These are phyloP conservation scores for Aspergillus neoniger DNA, from an alignment of 2,329 filamentous ascomycete genomes.

Conservation along the genomic window DNA sequence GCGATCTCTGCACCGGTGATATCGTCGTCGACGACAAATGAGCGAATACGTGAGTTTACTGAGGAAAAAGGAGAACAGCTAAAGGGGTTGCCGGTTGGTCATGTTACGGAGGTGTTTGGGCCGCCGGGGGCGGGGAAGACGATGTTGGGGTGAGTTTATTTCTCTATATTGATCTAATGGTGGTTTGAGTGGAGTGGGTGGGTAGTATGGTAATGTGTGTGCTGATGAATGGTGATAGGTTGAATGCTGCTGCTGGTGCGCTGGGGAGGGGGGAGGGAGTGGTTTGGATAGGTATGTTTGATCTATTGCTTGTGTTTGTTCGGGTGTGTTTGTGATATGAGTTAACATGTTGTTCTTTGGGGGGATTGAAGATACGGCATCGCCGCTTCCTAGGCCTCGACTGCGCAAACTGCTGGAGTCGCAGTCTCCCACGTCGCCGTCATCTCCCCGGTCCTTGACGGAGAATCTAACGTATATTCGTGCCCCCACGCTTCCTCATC, in stretches of 20 bases:
- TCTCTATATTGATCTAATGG: slow-evolving; percentile 7
- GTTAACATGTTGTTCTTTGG: neutral
- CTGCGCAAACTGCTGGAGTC: slow-evolving; percentile 12
- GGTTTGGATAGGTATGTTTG: slow-evolving; percentile 76
- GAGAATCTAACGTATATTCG: slow-evolving; percentile 66
- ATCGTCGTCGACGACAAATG: neutral
- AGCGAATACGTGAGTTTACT: slow-evolving; percentile 2
- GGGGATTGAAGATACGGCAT: neutral
- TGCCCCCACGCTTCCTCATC: slow-evolving; percentile 60
- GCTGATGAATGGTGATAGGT: slow-evolving; percentile 50
- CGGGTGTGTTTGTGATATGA: no score
- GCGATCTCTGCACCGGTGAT: slow-evolving; percentile 21
- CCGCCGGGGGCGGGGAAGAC: slow-evolving; percentile 87
- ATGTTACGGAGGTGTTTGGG: slow-evolving; percentile 84
- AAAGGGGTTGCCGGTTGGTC: slow-evolving; percentile 70
- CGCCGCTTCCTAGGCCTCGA: neutral
- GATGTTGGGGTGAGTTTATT: slow-evolving; percentile 66
- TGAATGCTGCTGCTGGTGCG: slow-evolving; percentile 68
- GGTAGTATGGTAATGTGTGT: no score
- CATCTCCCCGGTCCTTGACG: slow-evolving; percentile 31
- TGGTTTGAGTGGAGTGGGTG: slow-evolving; percentile 10
- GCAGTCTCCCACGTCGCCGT: slow-evolving; percentile 11
- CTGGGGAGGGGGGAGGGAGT: slow-evolving; percentile 64
- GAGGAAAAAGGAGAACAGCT: slow-evolving; percentile 7
- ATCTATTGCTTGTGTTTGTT: neutral